Conservation (phyloP, 345 rosid genomes). For the Eucalyptus marginata region DNA sequence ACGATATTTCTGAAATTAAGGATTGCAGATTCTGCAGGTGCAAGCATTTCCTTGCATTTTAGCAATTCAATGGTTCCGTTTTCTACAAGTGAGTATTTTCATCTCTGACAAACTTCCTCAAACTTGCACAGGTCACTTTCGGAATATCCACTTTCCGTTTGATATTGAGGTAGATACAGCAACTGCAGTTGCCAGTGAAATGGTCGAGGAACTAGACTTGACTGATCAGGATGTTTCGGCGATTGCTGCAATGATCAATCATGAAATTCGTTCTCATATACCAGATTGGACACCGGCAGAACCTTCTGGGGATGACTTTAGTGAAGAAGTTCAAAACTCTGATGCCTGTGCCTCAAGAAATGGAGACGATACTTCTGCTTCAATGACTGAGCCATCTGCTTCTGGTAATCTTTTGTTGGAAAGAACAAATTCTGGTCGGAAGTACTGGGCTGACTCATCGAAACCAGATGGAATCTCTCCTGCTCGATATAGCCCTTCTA, state of each 20-base stretch:
- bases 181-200: conserved; percentile 81
- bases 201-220: conserved; percentile 87
- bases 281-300: conserved; percentile 52
- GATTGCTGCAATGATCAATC: conserved; percentile 62
- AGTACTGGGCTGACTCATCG: conserved; percentile 74
- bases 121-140: conserved; percentile 46
- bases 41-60: background rate
- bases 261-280: conserved; percentile 62
- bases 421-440: conserved; percentile 76
- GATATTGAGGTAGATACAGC: conserved; percentile 82
- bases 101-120: background rate
- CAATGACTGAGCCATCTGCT: conserved; percentile 10
- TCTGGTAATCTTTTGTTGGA: conserved; percentile 39
- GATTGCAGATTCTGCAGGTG: conserved; percentile 82
- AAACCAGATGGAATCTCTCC: conserved; percentile 39
- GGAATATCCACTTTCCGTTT: conserved; percentile 94
- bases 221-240: conserved; percentile 84
- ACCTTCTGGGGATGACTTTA: background rate
- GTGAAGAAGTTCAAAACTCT: conserved; percentile 3
- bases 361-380: conserved; percentile 9
- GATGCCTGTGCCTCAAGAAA: background rate
- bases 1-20: conserved; percentile 84
- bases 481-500: conserved; percentile 10
- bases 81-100: background rate
- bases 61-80: background rate